These are phyloP conservation scores for Penicillium sumatraense DNA, from an alignment of 2,329 filamentous ascomycete genomes.

Conservation along the genomic window DNA sequence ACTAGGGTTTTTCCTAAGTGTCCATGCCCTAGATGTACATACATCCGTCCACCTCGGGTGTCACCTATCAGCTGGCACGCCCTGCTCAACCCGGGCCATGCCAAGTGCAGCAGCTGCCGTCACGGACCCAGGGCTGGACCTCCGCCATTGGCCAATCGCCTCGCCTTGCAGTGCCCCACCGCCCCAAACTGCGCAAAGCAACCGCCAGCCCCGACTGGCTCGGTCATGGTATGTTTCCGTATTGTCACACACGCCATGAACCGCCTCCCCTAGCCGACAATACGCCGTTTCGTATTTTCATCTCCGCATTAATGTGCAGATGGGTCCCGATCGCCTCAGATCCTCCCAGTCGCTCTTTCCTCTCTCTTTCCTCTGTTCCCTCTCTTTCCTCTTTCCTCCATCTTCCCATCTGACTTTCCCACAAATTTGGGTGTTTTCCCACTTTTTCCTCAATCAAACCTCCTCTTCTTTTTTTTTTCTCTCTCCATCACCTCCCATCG, in stretches of 20 bases:
- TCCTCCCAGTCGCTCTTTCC: constrained; percentile 17
- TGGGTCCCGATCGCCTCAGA: constrained; percentile 28
- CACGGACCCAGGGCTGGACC: constrained; percentile 10
- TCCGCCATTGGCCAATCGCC: constrained; percentile 23
- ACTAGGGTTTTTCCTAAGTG: no score
- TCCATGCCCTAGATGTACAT: no score
- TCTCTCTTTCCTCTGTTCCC: constrained; percentile 18
- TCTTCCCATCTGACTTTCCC: constrained; percentile 12
- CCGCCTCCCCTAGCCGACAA: background rate
- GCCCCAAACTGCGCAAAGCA: constrained; percentile 16
- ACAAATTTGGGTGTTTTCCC: constrained; percentile 3
- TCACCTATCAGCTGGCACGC: background rate
- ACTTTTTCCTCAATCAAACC: constrained; percentile 9
- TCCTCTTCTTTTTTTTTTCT: constrained; percentile 6
- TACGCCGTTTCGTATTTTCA: constrained; percentile 18
- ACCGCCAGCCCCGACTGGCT: constrained; percentile 3
- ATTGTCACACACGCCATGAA: background rate
- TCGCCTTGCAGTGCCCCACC: constrained; percentile 12
- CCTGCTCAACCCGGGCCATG: constrained; percentile 1
- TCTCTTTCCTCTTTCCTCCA: constrained; percentile 19
- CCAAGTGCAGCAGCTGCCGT: background rate
- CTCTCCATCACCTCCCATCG: constrained; percentile 6
- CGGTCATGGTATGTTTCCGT: background rate
- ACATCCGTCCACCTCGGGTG: no score
- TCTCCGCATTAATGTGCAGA: constrained; percentile 28